Base-by-base conservation (phyloP, 179 eudicot genomes). In the Patellifolia procumbens region DNA sequence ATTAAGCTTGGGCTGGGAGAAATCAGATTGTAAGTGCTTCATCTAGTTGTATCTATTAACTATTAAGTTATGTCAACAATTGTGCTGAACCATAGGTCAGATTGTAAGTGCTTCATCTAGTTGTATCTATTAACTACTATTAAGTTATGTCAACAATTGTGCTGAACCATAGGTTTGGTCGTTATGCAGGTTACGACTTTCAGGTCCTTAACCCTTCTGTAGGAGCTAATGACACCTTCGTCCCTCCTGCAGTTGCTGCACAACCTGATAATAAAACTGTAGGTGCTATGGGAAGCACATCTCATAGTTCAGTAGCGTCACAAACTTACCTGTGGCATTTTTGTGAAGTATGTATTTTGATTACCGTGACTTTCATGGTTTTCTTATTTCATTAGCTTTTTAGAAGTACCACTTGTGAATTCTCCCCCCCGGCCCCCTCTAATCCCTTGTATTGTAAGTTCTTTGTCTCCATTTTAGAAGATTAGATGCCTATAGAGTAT, bases 1-100 rank as follows among this genome's bases (percentile, higher is more conserved):
- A 73, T 88, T 87, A 22, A 75, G 82, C 24, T 87, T 94, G 68
- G 97, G 97, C 46, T 94, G 97, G 98, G 86, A 89, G 87, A 87
- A 81, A 68, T 91, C 89, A 11, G 81, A 89, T 74, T 94, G 97
- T 92, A 63, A 85, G 91, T 85, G 68, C n/a, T 1, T 39, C 5
- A 3, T 22, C 55, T 22, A 62, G 28, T n/a, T n/a, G n/a, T n/a
- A n/a, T n/a, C n/a, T n/a, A n/a, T n/a, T n/a, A n/a, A n/a, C n/a
- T n/a, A n/a, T 69, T 78, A 22, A 11, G 43, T 43, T 45, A 17
- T n/a, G 52, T n/a, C 11, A 26, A 4, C 39, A 22, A 42, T 34
- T 60, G 37, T 16, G 17, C 48, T 31, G 20, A 76, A 17, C 7
- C 51, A 34, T 26, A 46, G 22, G 28, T 60, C 89, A 11, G 81